Evolutionary conservation across 331 rosid species (phyloP).

Genomic region (Telfairia occidentalis): DNA sequence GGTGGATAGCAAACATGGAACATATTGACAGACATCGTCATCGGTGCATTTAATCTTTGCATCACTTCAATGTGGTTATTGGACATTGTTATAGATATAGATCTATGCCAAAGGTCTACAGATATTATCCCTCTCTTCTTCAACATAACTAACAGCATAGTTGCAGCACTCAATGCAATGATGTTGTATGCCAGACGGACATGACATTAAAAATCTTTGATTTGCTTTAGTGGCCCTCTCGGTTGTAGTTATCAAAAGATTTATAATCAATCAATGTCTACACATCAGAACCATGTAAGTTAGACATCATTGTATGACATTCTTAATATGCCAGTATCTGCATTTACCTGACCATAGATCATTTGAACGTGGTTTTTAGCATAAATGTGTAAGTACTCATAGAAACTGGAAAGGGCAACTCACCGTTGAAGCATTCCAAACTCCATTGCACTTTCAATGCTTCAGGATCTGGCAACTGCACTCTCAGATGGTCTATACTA

Average conservation of each 20-base stretch:
- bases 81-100: not conserved
- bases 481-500: constrained; percentile 54
- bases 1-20: not conserved
- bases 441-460: constrained; percentile 72
- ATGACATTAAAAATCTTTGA: not conserved
- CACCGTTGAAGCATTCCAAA: constrained; percentile 72
- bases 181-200: not conserved
- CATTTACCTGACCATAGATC: constrained; percentile 1
- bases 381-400: not conserved
- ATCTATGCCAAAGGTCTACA: not conserved
- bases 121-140: not conserved
- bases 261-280: not conserved
- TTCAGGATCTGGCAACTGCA: constrained; percentile 50
- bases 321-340: not conserved
- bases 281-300: not conserved
- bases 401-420: not conserved
- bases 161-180: not conserved
- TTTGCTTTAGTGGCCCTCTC: not conserved
- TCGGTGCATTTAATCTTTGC: not conserved
- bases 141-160: not conserved
- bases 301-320: not conserved
- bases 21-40: not conserved
- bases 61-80: not conserved
- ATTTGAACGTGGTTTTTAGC: constrained; percentile 3
- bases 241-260: not conserved